Evolutionary conservation across 441 rosid species (phyloP).

Genomic region (Raphanus hybrid): DNA sequence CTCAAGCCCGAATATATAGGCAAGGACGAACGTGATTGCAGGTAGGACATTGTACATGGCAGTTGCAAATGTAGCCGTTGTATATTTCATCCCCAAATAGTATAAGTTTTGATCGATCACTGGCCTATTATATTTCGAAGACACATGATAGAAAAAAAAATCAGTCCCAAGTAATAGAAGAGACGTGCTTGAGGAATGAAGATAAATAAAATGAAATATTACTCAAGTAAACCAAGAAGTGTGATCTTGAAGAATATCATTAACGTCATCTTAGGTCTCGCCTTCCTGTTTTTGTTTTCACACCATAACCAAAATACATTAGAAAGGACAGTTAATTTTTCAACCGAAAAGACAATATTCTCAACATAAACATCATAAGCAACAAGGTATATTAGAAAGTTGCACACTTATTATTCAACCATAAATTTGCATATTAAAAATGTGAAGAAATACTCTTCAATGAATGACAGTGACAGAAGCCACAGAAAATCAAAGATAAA

Average conservation of each 20-base stretch:
- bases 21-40: constrained; percentile 80
- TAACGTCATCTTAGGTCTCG: constrained; percentile 79
- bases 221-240: constrained; percentile 81
- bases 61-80: constrained; percentile 89
- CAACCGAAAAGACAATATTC: background rate
- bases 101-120: constrained; percentile 91
- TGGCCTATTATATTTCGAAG: constrained; percentile 58
- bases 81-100: constrained; percentile 80
- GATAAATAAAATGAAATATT: constrained; percentile 33
- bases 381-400: background rate
- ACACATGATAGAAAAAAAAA: background rate
- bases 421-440: background rate
- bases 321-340: background rate
- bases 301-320: constrained; percentile 13
- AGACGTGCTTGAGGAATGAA: background rate
- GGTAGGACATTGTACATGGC: constrained; percentile 87
- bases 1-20: constrained; percentile 77
- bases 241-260: constrained; percentile 70
- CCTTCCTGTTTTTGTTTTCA: constrained; percentile 59
- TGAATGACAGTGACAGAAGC: constrained; percentile 23
- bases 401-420: background rate
- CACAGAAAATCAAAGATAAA: constrained; percentile 19
- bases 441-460: background rate
- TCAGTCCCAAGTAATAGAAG: background rate
- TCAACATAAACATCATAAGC: background rate